Base-by-base conservation (phyloP, 257 asterid genomes). In the Plantago ovata region DNA sequence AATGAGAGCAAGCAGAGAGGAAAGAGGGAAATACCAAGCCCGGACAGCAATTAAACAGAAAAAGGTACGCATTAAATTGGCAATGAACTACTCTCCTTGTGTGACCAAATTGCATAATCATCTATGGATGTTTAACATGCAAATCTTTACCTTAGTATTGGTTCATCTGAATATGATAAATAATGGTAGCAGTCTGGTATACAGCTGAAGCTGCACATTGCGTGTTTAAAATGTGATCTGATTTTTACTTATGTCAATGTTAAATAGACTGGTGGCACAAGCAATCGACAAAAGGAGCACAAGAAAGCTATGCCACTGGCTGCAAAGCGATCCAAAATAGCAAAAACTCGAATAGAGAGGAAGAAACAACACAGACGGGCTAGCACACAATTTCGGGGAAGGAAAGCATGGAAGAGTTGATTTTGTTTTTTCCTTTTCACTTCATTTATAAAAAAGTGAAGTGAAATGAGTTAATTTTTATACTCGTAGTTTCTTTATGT, bases 271-370 rank as follows among this genome's bases (percentile, higher is more conserved):
- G 90, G 93, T 69, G 95, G 96, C 56, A 54, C 47, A 56, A 86
- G 89, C 88, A 88, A 92, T 73, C 73, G 63, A 70, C 82, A 92
- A 59, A 92, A 88, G 77, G 86, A 36, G 89, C 95, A 69, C 85
- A 86, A 79, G 45, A 92, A 92, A 24, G 53, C 44, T 3, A 84
- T 92, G 95, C 98, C 96, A 1, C 36, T 77, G 11, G 87, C 80
- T 38, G 98, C 96, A 45, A 88, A 76, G 71, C 77, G 82, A 72
- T 62, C 76, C 16, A 81, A 67, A 72, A 69, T 79, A 7, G 56
- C 80, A 28, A 79, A 53, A 73, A 61, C 80, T 38, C 80, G 87
- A 21, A 41, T 32, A 15, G 75, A 72, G 56, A 88, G 79, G 74
- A 85, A 80, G 84, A 85, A 16, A 57, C 64, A 63, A 52, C 63